Conservation (phyloP, 2,329 filamentous ascomycete species). For the Fusarium pseudocircinatum region DNA sequence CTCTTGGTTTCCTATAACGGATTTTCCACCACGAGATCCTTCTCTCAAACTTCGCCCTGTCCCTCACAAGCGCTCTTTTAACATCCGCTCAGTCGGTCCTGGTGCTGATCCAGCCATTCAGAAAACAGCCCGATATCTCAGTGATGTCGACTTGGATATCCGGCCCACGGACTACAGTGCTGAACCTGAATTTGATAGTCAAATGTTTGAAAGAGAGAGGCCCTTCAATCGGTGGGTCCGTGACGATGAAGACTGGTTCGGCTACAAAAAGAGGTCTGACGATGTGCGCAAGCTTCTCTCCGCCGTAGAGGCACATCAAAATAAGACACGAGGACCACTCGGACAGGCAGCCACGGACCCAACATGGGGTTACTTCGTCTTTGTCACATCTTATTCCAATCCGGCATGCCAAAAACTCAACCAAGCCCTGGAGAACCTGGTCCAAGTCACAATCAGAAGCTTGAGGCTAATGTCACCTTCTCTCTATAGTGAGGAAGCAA, state of each 20-base stretch:
- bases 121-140: slow-evolving; percentile 2
- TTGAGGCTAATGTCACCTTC: background rate
- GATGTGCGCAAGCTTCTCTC: slow-evolving; percentile 21
- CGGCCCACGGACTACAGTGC: slow-evolving; percentile 13
- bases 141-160: slow-evolving; percentile 15
- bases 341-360: slow-evolving; percentile 3
- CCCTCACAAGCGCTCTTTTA: slow-evolving; percentile 14
- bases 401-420: background rate
- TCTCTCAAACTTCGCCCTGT: slow-evolving; percentile 7
- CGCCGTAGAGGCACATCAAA: background rate
- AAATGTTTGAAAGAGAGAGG: slow-evolving; percentile 19
- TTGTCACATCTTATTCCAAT: slow-evolving; percentile 21
- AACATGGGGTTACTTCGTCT: slow-evolving; percentile 28
- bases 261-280: slow-evolving; percentile 4
- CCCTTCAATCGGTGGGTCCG: slow-evolving; percentile 1
- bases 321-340: background rate
- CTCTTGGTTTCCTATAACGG: background rate
- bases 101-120: slow-evolving; percentile 6
- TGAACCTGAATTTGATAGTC: slow-evolving; percentile 5
- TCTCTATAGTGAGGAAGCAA: slow-evolving; percentile 20
- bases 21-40: slow-evolving; percentile 3
- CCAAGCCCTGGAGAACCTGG: background rate
- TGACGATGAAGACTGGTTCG: slow-evolving; percentile 14
- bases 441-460: background rate
- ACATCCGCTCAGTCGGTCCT: slow-evolving; percentile 10